Evolutionary conservation across 192 early-diverging fungal species (phyloP).

Genomic region (Rhizophagus sp.): DNA sequence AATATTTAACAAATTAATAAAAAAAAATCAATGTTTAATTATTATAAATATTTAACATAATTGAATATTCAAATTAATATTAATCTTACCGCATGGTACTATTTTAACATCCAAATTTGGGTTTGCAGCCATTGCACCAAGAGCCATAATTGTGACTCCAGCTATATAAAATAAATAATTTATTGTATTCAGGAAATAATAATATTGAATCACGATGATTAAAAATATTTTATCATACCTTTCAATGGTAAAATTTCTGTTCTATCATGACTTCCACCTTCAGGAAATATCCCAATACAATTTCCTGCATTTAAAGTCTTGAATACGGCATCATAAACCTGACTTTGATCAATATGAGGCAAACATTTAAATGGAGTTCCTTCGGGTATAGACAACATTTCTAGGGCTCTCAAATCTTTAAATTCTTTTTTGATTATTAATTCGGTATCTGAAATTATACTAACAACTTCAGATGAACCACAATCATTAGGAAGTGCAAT

Average conservation of each 20-base stretch:
- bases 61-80: not conserved
- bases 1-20: not conserved
- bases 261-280: conserved; percentile 97
- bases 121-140: conserved; percentile 87
- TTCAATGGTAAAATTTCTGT: conserved; percentile 95
- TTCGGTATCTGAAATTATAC: conserved; percentile 83
- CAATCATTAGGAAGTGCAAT: conserved; percentile 65
- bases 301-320: conserved; percentile 67
- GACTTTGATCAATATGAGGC: conserved; percentile 89
- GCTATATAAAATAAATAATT: conserved; percentile 40
- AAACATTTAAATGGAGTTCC: conserved; percentile 66
- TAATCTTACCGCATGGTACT: conserved; percentile 68
- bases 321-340: conserved; percentile 84
- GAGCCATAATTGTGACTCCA: conserved; percentile 80
- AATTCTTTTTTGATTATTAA: conserved; percentile 77
- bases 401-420: conserved; percentile 67
- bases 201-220: not conserved
- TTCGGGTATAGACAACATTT: conserved; percentile 56
- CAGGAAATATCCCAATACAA: conserved; percentile 97
- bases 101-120: conserved; percentile 88
- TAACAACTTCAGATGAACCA: conserved; percentile 66
- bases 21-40: not conserved
- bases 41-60: not conserved
- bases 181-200: not conserved
- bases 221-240: conserved; percentile 42